Evolutionary conservation across 23 red algal species (phyloP).

Genomic region (Gracilaria vermiculophylla): DNA sequence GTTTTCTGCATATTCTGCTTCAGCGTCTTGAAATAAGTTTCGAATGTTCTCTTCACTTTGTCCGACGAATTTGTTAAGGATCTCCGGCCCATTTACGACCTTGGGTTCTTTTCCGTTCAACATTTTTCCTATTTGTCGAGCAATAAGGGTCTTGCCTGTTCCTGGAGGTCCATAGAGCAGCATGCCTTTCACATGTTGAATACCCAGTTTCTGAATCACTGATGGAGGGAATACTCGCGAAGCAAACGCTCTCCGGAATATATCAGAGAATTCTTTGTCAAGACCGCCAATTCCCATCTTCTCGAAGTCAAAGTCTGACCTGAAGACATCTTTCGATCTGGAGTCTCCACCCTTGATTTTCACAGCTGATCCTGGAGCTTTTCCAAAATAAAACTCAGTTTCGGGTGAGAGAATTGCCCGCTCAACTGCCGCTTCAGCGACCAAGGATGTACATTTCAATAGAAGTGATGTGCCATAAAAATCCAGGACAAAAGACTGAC

Average conservation of each 20-base stretch:
- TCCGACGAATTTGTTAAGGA: constrained; percentile 97
- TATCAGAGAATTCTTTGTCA: constrained; percentile 97
- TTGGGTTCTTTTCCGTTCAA: constrained; percentile 97
- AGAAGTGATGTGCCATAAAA: constrained; percentile 65
- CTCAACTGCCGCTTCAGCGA: constrained; percentile 28
- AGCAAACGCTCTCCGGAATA: constrained; percentile 97
- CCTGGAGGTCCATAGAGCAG: constrained; percentile 96
- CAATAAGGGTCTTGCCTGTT: constrained; percentile 98
- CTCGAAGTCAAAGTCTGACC: constrained; percentile 95
- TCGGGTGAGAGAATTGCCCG: constrained; percentile 19
- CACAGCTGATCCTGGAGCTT: constrained; percentile 63
- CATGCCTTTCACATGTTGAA: constrained; percentile 98
- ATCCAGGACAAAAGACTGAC: constrained; percentile 71
- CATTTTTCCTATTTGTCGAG: constrained; percentile 98
- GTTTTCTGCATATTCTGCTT: constrained; percentile 75
- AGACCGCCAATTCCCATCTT: constrained; percentile 97
- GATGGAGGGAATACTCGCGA: constrained; percentile 94
- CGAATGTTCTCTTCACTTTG: constrained; percentile 97
- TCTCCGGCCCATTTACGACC: constrained; percentile 98
- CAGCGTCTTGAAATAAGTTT: constrained; percentile 94
- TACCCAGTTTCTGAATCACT: constrained; percentile 93
- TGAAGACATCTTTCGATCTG: constrained; percentile 87
- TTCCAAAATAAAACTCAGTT: constrained; percentile 73
- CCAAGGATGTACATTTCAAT: constrained; percentile 51
- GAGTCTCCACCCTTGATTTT: constrained; percentile 78